phyloP scores from a whole-genome alignment of 2,329 filamentous ascomycete species.

The Neofusicoccum kwambonambiense region DNA sequence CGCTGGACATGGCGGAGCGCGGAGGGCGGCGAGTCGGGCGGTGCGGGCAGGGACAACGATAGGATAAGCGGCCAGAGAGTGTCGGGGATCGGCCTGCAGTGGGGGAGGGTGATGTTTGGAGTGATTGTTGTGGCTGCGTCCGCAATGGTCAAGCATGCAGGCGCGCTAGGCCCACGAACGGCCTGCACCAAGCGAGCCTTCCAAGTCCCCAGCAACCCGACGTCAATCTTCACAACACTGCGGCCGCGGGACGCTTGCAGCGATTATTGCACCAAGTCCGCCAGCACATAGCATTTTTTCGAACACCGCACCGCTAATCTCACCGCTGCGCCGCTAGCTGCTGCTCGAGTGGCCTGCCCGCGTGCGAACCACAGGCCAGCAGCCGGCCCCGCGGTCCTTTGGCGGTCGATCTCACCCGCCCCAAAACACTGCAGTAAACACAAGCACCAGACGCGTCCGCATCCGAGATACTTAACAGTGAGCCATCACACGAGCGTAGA shows the following conservation, averaged over 20 bases:
- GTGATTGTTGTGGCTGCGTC: slow-evolving; percentile 12
- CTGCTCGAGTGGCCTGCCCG: not conserved
- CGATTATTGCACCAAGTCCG: not conserved
- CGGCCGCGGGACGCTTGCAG: not conserved
- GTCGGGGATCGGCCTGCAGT: not conserved
- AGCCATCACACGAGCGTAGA: not conserved
- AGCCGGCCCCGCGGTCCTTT: slow-evolving; percentile 4
- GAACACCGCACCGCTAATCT: no score
- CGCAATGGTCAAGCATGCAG: slow-evolving; percentile 8
- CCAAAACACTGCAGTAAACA: slow-evolving; percentile 3
- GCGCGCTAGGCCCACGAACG: slow-evolving; percentile 13
- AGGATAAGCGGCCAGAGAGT: not conserved
- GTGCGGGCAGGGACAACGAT: not conserved
- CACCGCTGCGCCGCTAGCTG: not conserved
- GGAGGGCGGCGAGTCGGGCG: not conserved
- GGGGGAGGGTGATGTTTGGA: not conserved
- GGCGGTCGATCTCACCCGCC: slow-evolving; percentile 1
- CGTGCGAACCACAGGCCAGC: slow-evolving; percentile 1
- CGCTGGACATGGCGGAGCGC: slow-evolving; percentile 11
- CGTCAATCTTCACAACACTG: slow-evolving; percentile 1
- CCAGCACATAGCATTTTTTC: not conserved
- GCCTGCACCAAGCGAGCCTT: slow-evolving; percentile 5
- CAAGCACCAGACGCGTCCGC: not conserved
- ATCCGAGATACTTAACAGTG: not conserved
- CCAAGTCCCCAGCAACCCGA: slow-evolving; percentile 5